Evolutionary conservation across 805 yeast species (phyloP).

Genomic region (Geotrichum ghanense): DNA sequence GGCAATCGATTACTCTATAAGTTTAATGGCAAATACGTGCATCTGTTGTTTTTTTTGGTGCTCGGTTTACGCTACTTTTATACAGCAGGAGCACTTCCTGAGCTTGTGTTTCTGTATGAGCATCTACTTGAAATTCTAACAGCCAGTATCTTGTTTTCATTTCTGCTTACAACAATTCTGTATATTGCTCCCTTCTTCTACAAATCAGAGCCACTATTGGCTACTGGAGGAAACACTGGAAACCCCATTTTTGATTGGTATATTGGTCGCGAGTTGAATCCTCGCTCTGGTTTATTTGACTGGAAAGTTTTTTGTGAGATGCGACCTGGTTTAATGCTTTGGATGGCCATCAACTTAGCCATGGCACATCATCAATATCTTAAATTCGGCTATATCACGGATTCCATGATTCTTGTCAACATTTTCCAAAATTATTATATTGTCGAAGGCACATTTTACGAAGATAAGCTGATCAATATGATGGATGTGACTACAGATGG

Average conservation of each 20-base stretch:
- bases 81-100: slow-evolving; percentile 55
- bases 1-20: slow-evolving; percentile 60
- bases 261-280: slow-evolving; percentile 92
- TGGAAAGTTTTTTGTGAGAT: slow-evolving; percentile 87
- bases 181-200: slow-evolving; percentile 37
- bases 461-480: slow-evolving; percentile 83
- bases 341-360: slow-evolving; percentile 70
- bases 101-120: slow-evolving; percentile 62
- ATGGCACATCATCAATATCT: slow-evolving; percentile 74
- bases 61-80: slow-evolving; percentile 42
- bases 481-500: slow-evolving; percentile 96
- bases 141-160: slow-evolving; percentile 53
- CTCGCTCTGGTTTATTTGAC: slow-evolving; percentile 76
- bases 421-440: slow-evolving; percentile 70
- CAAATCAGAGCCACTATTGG: slow-evolving; percentile 59
- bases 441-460: slow-evolving; percentile 85
- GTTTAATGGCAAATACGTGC: slow-evolving; percentile 66
- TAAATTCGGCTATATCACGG: slow-evolving; percentile 44
- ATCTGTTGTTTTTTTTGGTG: slow-evolving; percentile 27
- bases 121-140: slow-evolving; percentile 56
- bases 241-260: slow-evolving; percentile 80
- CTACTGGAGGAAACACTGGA: slow-evolving; percentile 80
- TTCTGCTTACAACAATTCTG: slow-evolving; percentile 49
- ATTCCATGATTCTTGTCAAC: slow-evolving; percentile 61
- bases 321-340: slow-evolving; percentile 85